These are phyloP conservation scores for Monosporozyma solicola DNA, from an alignment of 805 yeast species.

Conservation along the genomic window DNA sequence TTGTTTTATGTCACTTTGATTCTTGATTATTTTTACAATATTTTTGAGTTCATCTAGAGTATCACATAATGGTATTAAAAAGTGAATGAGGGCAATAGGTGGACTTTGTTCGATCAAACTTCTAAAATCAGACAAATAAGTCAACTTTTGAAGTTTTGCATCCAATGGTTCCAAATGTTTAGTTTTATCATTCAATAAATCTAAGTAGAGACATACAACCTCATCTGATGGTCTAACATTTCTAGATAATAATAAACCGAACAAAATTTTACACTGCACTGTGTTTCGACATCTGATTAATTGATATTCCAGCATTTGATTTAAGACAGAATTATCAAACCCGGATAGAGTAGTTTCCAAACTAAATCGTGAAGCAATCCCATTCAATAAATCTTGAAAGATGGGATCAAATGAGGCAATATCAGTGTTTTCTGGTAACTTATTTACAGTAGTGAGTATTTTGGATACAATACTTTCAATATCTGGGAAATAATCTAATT, in stretches of 20 bases:
- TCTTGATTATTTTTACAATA: constrained; percentile 7
- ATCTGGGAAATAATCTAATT: constrained; percentile 14
- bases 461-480: constrained; percentile 12
- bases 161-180: constrained; percentile 3
- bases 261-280: constrained; percentile 9
- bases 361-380: neutral
- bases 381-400: constrained; percentile 6
- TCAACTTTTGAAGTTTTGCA: constrained; percentile 5
- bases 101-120: constrained; percentile 13
- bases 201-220: constrained; percentile 8
- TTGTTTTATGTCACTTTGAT: neutral
- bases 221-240: constrained; percentile 10
- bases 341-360: neutral
- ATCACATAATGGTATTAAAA: constrained; percentile 16
- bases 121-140: constrained; percentile 16
- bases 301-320: constrained; percentile 10
- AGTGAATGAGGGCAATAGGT: constrained; percentile 9
- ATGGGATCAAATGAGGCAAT: constrained; percentile 4
- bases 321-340: constrained; percentile 2
- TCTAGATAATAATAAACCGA: constrained; percentile 9
- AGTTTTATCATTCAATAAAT: neutral
- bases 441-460: neutral
- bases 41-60: constrained; percentile 16
- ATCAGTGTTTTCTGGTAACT: neutral
- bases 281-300: constrained; percentile 7